Evolutionary conservation across 78 protist species (phyloP).

Genomic region (Dictyostelium purpureum): DNA sequence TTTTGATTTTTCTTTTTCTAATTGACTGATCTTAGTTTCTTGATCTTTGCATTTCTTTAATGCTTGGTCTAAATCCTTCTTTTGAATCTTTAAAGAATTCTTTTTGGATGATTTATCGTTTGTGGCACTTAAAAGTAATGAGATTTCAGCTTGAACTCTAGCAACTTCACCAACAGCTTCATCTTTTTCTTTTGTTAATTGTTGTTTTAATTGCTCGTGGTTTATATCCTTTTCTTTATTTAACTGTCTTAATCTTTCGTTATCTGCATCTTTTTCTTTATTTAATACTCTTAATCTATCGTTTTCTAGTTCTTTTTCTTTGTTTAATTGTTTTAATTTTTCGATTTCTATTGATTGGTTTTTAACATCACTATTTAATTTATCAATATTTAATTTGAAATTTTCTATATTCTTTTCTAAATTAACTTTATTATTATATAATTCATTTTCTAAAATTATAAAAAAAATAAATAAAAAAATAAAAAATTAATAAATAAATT

Average conservation of each 20-base stretch:
- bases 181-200: slow-evolving; percentile 1
- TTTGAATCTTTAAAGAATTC: not conserved
- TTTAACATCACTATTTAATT: not conserved
- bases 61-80: not conserved
- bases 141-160: slow-evolving; percentile 1
- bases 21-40: not conserved
- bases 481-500: no score
- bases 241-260: no score
- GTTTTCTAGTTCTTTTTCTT: not conserved
- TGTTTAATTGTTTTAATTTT: not conserved
- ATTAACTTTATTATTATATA: not conserved
- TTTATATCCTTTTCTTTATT: no score
- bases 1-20: slow-evolving; percentile 49
- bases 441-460: not conserved
- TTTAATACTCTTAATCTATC: not conserved
- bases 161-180: not conserved
- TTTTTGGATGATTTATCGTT: not conserved
- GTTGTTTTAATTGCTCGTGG: not conserved
- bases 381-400: not conserved
- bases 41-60: slow-evolving; percentile 46
- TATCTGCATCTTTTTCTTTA: not conserved
- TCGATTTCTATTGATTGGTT: not conserved
- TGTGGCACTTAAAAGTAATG: not conserved
- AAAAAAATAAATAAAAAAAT: not conserved
- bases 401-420: not conserved